Percentiles rank a stretch among this genome's conserved stretches.
phyloP scores from a whole-genome alignment of 2,329 filamentous ascomycete species.

The Xylaria sp. region DNA sequence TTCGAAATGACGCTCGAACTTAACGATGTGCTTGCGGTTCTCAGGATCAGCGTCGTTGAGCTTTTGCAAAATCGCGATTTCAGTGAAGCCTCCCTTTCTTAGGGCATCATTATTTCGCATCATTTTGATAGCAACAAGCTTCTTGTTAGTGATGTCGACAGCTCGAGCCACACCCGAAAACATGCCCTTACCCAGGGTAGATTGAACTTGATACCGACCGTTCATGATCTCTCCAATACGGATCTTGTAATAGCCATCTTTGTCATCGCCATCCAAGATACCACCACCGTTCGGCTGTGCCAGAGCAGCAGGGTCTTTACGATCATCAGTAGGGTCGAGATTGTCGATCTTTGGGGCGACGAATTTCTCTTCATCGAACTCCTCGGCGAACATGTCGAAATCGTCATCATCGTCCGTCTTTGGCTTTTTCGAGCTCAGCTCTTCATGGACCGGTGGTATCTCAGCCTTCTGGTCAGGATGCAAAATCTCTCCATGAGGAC shows the following conservation, averaged over 20 bases:
- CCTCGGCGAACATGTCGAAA: conserved; percentile 91
- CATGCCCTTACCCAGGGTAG: conserved; percentile 90
- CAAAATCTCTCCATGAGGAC: conserved; percentile 68
- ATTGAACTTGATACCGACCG: conserved; percentile 87
- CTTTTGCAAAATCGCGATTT: conserved; percentile 91
- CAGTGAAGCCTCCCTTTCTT: conserved; percentile 89
- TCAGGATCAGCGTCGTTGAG: conserved; percentile 87
- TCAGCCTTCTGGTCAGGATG: conserved; percentile 51
- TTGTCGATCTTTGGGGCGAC: conserved; percentile 60
- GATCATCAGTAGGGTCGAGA: conserved; percentile 55
- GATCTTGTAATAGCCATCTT: conserved; percentile 96
- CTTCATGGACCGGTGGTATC: conserved; percentile 51
- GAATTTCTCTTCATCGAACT: conserved; percentile 75
- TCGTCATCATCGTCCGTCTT: conserved; percentile 73
- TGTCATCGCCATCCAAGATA: conserved; percentile 91
- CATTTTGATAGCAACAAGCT: conserved; percentile 94
- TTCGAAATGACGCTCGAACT: conserved; percentile 87
- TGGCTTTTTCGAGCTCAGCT: conserved; percentile 55
- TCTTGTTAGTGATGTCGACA: conserved; percentile 77
- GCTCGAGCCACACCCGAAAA: conserved; percentile 97
- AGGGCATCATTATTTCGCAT: conserved; percentile 96
- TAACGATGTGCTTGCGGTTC: conserved; percentile 91
- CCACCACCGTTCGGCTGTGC: conserved; percentile 70
- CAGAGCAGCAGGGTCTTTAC: conserved; percentile 60
- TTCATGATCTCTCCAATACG: conserved; percentile 91